Evolutionary conservation across 2,329 filamentous ascomycete species (phyloP).

Genomic region (Ilyonectria robusta): DNA sequence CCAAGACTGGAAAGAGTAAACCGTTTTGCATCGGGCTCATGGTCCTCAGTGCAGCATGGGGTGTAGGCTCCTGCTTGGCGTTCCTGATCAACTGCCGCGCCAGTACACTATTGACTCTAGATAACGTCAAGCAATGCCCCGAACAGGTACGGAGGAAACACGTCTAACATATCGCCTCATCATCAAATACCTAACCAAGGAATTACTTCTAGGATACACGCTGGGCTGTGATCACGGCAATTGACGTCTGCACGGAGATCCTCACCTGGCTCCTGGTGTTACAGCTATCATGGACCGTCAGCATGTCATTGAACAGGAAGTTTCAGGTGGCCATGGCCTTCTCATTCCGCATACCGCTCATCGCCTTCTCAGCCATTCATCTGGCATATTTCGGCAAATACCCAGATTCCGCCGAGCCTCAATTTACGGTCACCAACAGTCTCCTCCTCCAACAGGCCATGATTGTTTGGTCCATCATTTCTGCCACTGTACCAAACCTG

Average conservation of each 20-base stretch:
- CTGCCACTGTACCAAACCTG: constrained; percentile 38
- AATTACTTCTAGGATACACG: constrained; percentile 23
- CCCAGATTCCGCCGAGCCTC: constrained; percentile 29
- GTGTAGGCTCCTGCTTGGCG: constrained; percentile 16
- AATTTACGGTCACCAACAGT: constrained; percentile 36
- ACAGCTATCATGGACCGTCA: constrained; percentile 34
- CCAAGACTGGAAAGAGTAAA: constrained; percentile 35
- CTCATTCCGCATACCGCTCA: constrained; percentile 40
- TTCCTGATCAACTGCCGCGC: constrained; percentile 32
- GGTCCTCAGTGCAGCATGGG: constrained; percentile 28
- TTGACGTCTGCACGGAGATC: constrained; percentile 35
- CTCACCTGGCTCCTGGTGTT: constrained; percentile 33
- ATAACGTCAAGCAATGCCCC: constrained; percentile 29
- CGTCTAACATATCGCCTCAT: too few species aligned
- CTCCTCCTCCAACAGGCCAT: constrained; percentile 36
- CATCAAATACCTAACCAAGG: constrained; percentile 2
- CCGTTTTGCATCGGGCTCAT: constrained; percentile 31
- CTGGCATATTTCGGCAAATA: constrained; percentile 24
- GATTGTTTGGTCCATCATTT: constrained; percentile 40
- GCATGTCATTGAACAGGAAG: constrained; percentile 32
- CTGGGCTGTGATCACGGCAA: constrained; percentile 28
- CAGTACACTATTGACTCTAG: constrained; percentile 13
- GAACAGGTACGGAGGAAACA: too few species aligned
- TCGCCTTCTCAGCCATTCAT: constrained; percentile 37
- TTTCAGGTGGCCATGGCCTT: constrained; percentile 38